Percentiles rank a stretch among this genome's conserved stretches.
These are phyloP conservation scores for Coelastrella sp. DNA, from an alignment of 139 green algal genomes.

Conservation along the genomic window DNA sequence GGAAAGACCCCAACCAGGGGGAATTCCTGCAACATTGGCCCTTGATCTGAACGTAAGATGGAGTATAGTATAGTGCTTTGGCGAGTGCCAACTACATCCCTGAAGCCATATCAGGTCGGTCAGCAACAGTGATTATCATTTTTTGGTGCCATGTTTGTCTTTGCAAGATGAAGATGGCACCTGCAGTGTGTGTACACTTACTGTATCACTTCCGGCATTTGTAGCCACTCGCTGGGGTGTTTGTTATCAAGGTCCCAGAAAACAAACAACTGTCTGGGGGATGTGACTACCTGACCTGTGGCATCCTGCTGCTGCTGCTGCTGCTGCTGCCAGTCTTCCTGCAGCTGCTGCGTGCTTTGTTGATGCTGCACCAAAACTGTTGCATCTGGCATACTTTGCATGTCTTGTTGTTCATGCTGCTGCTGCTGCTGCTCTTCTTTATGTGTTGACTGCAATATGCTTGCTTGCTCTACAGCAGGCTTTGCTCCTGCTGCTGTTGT, in stretches of 20 bases:
- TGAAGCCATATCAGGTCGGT: no score
- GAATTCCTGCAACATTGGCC: no score
- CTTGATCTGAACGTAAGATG: no score
- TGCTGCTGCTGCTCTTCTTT: not conserved
- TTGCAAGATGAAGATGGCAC: no score
- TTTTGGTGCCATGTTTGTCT: not conserved
- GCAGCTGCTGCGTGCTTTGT: not conserved
- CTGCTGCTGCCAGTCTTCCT: not conserved
- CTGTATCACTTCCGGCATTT: not conserved
- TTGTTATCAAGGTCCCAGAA: conserved; percentile 3
- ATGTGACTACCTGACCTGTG: no score
- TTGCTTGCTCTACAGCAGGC: not conserved
- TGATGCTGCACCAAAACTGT: not conserved
- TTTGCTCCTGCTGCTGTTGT: not conserved
- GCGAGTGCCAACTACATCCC: no score
- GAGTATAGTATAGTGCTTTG: no score
- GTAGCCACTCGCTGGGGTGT: not conserved
- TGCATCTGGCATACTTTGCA: not conserved
- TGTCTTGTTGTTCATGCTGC: not conserved
- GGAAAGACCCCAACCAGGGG: no score
- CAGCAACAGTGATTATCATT: not conserved
- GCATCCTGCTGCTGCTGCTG: not conserved
- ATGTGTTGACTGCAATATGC: not conserved
- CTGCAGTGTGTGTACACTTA: not conserved
- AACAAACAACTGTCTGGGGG: no score